phyloP scores from a whole-genome alignment of 768 basidiomycete genomes.

The Coprinopsis marcescibilis region DNA sequence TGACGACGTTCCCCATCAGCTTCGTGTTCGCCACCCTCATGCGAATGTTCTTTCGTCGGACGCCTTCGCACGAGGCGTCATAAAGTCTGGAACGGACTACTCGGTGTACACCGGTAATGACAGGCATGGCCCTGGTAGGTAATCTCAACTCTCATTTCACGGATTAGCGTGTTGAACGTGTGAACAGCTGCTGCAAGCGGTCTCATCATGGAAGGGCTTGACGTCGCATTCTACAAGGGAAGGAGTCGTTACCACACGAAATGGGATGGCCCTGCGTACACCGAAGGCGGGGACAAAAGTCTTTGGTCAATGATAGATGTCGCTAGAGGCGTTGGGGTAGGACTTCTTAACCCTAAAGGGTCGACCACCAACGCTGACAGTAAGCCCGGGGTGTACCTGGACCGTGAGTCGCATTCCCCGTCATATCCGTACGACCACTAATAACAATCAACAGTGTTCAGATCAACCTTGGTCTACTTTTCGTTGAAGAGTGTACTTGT shows the following conservation, averaged over 20 bases:
- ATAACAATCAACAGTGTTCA: conserved; percentile 47
- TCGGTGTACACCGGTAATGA: conserved; percentile 47
- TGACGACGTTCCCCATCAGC: conserved; percentile 8
- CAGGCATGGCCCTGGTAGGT: conserved; percentile 12
- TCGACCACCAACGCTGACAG: conserved; percentile 3
- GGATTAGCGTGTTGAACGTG: conserved; percentile 8
- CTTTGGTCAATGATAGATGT: conserved; percentile 81
- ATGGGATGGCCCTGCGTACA: conserved; percentile 61
- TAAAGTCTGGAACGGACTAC: conserved; percentile 72
- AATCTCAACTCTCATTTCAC: background rate
- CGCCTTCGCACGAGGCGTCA: conserved; percentile 55
- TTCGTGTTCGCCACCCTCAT: conserved; percentile 44
- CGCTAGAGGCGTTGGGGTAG: conserved; percentile 46
- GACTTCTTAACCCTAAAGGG: conserved; percentile 39
- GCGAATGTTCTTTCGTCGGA: conserved; percentile 67
- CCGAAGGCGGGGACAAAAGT: conserved; percentile 41
- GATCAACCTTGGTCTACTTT: conserved; percentile 47
- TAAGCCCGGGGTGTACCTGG: conserved; percentile 54
- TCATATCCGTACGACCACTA: background rate
- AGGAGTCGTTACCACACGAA: conserved; percentile 75
- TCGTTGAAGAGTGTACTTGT: conserved; percentile 44
- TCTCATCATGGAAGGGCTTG: conserved; percentile 54
- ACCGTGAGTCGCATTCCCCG: conserved; percentile 46
- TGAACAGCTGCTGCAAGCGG: conserved; percentile 19
- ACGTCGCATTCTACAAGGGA: conserved; percentile 73